Conservation (phyloP, 805 yeast genomes). For the Cyberlindnera saturnus region DNA sequence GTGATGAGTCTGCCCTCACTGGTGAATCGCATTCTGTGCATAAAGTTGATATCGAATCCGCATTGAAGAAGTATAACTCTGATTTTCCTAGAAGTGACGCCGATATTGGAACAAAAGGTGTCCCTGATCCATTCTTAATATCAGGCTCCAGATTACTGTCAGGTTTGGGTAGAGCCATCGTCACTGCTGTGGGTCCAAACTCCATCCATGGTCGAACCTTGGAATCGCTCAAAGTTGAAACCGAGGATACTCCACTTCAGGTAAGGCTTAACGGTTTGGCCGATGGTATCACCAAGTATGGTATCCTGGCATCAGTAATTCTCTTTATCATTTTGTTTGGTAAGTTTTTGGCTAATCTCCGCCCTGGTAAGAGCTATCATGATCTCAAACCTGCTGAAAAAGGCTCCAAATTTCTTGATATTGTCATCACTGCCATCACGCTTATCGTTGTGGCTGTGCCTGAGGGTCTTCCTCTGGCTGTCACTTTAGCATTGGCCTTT, state of each 20-base stretch:
- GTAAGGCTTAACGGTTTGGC: constrained; percentile 76
- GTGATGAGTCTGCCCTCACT: constrained; percentile 89
- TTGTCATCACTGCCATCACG: constrained; percentile 86
- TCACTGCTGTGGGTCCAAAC: constrained; percentile 84
- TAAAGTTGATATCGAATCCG: constrained; percentile 51
- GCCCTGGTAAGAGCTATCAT: constrained; percentile 42
- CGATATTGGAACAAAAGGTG: constrained; percentile 34
- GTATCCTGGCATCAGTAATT: constrained; percentile 77
- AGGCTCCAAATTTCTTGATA: constrained; percentile 78
- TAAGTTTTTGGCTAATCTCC: constrained; percentile 61
- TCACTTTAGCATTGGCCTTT: constrained; percentile 92
- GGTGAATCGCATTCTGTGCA: constrained; percentile 87
- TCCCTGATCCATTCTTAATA: constrained; percentile 76
- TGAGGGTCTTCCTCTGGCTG: constrained; percentile 97
- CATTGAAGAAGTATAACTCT: constrained; percentile 26
- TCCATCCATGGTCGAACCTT: constrained; percentile 91
- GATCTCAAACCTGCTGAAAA: constrained; percentile 57
- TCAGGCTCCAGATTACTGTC: constrained; percentile 86
- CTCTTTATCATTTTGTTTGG: constrained; percentile 75
- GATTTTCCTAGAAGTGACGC: constrained; percentile 19
- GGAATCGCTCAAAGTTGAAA: constrained; percentile 68
- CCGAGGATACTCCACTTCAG: constrained; percentile 87
- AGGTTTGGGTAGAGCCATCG: constrained; percentile 81
- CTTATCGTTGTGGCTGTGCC: constrained; percentile 98
- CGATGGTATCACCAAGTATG: constrained; percentile 92